Evolutionary conservation across 1,139 yeast genomes (phyloP), one percentile per base, ranked within the genome.

Genomic region (Pichia sp.): DNA sequence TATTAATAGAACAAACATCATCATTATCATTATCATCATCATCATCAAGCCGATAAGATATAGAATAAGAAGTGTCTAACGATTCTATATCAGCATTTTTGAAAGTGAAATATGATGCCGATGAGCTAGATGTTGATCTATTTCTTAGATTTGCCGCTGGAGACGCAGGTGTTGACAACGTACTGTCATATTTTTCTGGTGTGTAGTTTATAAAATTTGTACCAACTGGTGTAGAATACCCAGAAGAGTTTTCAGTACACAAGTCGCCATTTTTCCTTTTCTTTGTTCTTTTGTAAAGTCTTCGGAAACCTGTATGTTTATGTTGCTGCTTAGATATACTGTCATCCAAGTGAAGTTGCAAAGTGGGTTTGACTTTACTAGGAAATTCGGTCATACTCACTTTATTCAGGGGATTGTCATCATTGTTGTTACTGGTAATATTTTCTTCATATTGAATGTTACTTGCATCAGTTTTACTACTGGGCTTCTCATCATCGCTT

Each of bases 1-100:
- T 53, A 38, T 45, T 52, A 7, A 55, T 47, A 5, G 56, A 51
- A 22, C 52, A 52, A 12, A 48, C 50, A 30, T 53, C 58, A 46
- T 19, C 15, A 21, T 25, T 35, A 11, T 45, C 47, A 24, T 12
- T 26, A 14, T 26, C 38, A 31, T 28, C n/a, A 46, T 19, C 15
- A 21, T 25, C 36, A 11, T 45, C 47, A 24, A 14, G 26, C 14
- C 26, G 35, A 33, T 31, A 26, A 4, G 35, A 35, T 10, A 34
- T 48, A 11, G 45, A 47, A 3, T 35, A 22, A 3, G 55, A 52
- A 3, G 56, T 52, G 5, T 25, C 35, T 19, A 25, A 20, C 8
- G 43, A 39, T 4, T 30, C 32, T 11, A 30, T 18, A 12, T 30
- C 32, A 10, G 10, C 21, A 6, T 30, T 8, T 12, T 30, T 30